A percentile compares a stretch with the other conserved stretches of the same genome.
Conservation (phyloP, 2,329 filamentous ascomycete species). For the Zarea fungicola region DNA sequence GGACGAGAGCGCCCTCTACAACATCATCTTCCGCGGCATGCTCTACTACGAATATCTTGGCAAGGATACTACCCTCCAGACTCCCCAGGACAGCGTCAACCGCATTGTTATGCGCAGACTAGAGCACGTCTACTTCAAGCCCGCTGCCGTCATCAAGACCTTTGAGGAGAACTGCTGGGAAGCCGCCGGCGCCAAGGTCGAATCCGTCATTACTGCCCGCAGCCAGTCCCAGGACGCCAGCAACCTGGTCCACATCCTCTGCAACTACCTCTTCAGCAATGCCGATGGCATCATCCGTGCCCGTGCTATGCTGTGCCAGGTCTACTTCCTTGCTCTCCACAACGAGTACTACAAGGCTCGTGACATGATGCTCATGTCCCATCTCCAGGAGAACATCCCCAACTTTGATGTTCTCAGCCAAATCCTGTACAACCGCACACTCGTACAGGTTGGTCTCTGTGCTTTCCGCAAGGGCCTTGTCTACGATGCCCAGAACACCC, state of each 20-base stretch:
- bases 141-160: constrained; percentile 84
- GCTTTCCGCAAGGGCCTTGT: constrained; percentile 96
- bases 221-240: constrained; percentile 61
- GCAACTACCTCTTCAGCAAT: constrained; percentile 90
- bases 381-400: constrained; percentile 93
- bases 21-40: constrained; percentile 80
- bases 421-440: constrained; percentile 96
- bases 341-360: constrained; percentile 97
- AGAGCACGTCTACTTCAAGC: constrained; percentile 99
- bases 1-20: constrained; percentile 87
- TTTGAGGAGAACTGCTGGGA: constrained; percentile 95
- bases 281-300: constrained; percentile 95
- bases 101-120: constrained; percentile 87
- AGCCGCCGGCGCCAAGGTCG: constrained; percentile 59
- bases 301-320: constrained; percentile 95
- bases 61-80: constrained; percentile 64
- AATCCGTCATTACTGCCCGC: constrained; percentile 79
- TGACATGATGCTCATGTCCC: constrained; percentile 99
- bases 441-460: constrained; percentile 96
- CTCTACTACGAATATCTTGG: constrained; percentile 82
- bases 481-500: constrained; percentile 94
- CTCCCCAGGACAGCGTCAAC: constrained; percentile 83
- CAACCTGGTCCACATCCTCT: constrained; percentile 77
- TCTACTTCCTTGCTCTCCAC: constrained; percentile 96
- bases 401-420: constrained; percentile 97